phyloP scores from a whole-genome alignment of 2,329 filamentous ascomycete species.

The Fusarium nanum region DNA sequence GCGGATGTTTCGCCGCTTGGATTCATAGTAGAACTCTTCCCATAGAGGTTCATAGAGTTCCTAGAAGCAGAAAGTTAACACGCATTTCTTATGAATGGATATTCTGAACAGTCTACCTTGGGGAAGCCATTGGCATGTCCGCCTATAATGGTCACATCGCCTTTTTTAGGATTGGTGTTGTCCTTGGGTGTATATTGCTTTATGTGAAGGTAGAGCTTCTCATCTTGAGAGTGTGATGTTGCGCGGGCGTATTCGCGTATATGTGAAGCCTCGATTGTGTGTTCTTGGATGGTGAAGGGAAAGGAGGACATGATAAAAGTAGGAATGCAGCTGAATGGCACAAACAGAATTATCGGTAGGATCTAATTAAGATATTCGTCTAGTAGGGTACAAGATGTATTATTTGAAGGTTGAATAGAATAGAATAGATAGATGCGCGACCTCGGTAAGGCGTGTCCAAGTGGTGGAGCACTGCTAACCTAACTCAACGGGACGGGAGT shows the following conservation, averaged over 20 bases:
- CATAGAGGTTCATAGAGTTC: constrained; percentile 94
- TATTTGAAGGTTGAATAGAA: neutral
- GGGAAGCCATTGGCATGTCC: constrained; percentile 93
- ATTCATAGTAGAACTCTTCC: constrained; percentile 77
- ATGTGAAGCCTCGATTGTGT: constrained; percentile 78
- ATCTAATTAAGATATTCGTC: neutral
- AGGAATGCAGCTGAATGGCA: neutral
- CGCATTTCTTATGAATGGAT: neutral
- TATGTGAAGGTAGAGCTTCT: constrained; percentile 77
- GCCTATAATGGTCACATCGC: constrained; percentile 86
- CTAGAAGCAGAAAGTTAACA: constrained; percentile 54
- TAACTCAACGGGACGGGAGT: constrained; percentile 22
- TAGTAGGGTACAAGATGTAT: neutral
- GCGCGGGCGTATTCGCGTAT: constrained; percentile 84
- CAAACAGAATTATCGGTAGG: fast-evolving
- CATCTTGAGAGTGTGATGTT: constrained; percentile 78
- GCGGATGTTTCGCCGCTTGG: constrained; percentile 69
- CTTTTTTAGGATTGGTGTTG: constrained; percentile 74
- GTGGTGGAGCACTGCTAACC: neutral
- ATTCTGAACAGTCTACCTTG: constrained; percentile 68
- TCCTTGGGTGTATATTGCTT: constrained; percentile 89
- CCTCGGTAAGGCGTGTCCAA: constrained; percentile 29
- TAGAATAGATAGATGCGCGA: constrained; percentile 11
- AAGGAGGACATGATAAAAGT: constrained; percentile 41
- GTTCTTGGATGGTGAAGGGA: constrained; percentile 75